These are phyloP conservation scores for Leccinum uliginosum DNA, from an alignment of 768 basidiomycete species.

Conservation along the genomic window DNA sequence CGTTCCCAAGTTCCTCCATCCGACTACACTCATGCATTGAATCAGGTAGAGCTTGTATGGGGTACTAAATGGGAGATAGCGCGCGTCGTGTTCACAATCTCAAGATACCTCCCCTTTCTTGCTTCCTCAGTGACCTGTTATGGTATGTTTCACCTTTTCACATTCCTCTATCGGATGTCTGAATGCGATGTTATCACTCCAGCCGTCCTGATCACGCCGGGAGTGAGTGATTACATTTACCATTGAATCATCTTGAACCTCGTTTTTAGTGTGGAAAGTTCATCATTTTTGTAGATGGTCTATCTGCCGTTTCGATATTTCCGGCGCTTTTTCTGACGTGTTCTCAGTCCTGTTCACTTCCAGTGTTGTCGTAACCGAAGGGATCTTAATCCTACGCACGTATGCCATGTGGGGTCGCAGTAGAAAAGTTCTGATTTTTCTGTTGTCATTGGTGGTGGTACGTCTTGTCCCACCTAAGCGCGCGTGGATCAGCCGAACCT, in stretches of 20 bases:
- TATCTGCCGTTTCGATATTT: background rate
- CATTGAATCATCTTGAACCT: background rate
- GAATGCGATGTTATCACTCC: background rate
- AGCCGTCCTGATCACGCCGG: constrained; percentile 6
- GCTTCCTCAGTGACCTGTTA: constrained; percentile 15
- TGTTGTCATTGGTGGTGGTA: constrained; percentile 14
- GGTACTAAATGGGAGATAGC: constrained; percentile 19
- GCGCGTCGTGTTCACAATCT: constrained; percentile 22
- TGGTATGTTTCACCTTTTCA: constrained; percentile 5
- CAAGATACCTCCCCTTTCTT: constrained; percentile 27
- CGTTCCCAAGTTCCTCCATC: no score
- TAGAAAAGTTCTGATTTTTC: constrained; percentile 11
- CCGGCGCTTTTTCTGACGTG: background rate
- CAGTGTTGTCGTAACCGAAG: constrained; percentile 14
- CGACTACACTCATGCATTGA: background rate
- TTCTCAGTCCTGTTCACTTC: constrained; percentile 10
- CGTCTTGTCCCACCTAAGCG: background rate
- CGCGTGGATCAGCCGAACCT: no score
- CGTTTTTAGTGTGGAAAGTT: constrained; percentile 19
- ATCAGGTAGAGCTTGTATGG: constrained; percentile 23
- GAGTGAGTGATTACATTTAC: constrained; percentile 2
- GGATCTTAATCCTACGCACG: constrained; percentile 15
- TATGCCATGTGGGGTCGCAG: constrained; percentile 25
- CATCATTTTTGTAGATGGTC: constrained; percentile 16
- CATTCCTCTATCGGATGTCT: background rate